Conservation (phyloP, 306 rosid species). For the Acacia acuminata region DNA sequence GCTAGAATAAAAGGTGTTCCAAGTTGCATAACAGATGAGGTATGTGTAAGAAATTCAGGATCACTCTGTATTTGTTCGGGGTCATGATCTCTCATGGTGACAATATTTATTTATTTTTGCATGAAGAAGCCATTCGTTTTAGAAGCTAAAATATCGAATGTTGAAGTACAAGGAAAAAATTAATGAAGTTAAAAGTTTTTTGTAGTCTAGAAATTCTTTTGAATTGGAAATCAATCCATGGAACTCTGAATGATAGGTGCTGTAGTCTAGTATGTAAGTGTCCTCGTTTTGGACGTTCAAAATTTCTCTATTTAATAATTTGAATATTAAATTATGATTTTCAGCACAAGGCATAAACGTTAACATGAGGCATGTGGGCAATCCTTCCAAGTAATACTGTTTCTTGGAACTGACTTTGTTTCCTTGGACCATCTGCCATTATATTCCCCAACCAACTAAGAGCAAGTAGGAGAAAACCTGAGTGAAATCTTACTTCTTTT, state of each 20-base stretch:
- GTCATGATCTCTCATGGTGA: conserved; percentile 8
- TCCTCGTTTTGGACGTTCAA: neutral
- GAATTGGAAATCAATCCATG: neutral
- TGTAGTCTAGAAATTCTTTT: conserved; percentile 11
- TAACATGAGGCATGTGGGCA: conserved; percentile 6
- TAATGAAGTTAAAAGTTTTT: neutral
- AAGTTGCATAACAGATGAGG: conserved; percentile 59
- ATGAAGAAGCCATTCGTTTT: conserved; percentile 4
- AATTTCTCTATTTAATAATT: conserved; percentile 1
- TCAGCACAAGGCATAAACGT: conserved; percentile 7
- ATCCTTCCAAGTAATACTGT: conserved; percentile 13
- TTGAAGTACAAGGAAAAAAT: neutral
- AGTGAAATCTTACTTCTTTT: neutral
- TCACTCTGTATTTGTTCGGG: conserved; percentile 28
- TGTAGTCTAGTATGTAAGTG: neutral
- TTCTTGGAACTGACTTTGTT: conserved; percentile 9
- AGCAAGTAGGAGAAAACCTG: neutral
- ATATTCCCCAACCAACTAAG: neutral
- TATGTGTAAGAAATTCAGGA: conserved; percentile 48
- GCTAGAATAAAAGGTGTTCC: conserved; percentile 94
- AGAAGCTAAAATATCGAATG: conserved; percentile 6
- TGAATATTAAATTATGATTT: neutral
- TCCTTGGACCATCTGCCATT: neutral
- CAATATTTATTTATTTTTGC: conserved; percentile 14
- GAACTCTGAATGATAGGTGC: neutral